phyloP scores from a whole-genome alignment of 495 filamentous ascomycete species.

The Aspergillus hancockii region DNA sequence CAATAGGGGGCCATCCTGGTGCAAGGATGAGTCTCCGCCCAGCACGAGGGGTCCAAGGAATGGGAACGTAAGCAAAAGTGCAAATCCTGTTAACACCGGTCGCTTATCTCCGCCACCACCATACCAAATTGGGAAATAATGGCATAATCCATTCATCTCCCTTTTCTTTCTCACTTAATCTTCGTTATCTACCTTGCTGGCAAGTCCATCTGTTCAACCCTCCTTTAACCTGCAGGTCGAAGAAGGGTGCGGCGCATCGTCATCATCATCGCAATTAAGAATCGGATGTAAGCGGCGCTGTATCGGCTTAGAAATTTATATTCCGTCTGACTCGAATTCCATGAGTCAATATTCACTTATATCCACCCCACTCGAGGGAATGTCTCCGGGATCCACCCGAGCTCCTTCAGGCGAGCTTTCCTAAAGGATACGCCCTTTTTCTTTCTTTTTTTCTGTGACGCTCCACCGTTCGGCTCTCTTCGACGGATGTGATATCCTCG shows the following conservation, averaged over 20 bases:
- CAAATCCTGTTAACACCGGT: background rate
- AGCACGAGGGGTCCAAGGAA: background rate
- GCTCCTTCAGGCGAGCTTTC: background rate
- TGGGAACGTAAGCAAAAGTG: background rate
- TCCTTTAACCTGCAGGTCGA: background rate
- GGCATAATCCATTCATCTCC: background rate
- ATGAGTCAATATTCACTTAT: background rate
- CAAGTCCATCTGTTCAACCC: background rate
- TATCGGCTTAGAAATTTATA: background rate
- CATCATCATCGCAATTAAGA: background rate
- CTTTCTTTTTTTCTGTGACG: background rate
- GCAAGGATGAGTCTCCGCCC: too few relatives aligned
- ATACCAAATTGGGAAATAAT: background rate
- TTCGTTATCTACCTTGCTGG: too few relatives aligned
- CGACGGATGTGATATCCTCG: slow-evolving; percentile 4
- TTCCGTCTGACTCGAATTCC: background rate
- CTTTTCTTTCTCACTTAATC: background rate
- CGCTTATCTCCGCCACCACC: background rate
- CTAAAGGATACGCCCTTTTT: background rate
- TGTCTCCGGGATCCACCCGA: background rate
- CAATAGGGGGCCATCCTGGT: too few relatives aligned
- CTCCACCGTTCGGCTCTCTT: slow-evolving; percentile 8
- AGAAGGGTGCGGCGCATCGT: background rate
- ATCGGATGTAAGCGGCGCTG: background rate
- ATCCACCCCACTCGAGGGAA: background rate